phyloP scores from a whole-genome alignment of 176 grass and related monocot species.

The Poa annua region DNA sequence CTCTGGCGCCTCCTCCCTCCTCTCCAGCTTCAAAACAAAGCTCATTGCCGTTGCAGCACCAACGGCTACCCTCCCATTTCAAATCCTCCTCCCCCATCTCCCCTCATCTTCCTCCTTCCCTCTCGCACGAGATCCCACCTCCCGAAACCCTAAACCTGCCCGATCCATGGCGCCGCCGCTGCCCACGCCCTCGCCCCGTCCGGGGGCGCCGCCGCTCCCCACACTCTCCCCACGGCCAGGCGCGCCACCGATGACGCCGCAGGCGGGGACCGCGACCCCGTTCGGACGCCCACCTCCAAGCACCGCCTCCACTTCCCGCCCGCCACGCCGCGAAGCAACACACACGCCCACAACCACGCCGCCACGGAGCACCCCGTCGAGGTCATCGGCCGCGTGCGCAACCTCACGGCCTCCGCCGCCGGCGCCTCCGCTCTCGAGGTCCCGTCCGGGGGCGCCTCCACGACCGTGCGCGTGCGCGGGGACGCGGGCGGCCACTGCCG shows the following conservation, averaged over 20 bases:
- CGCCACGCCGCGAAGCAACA: slow-evolving; percentile 40
- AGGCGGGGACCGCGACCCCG: slow-evolving; percentile 40
- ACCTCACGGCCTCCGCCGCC: slow-evolving; percentile 48
- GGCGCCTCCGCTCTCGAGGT: slow-evolving; percentile 58
- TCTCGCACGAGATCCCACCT: neutral
- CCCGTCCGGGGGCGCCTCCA: slow-evolving; percentile 30
- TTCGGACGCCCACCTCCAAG: slow-evolving; percentile 62
- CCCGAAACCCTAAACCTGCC: too few species aligned
- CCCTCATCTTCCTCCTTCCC: neutral
- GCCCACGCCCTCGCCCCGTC: neutral
- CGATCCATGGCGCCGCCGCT: too few species aligned
- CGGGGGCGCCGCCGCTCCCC: slow-evolving; percentile 16
- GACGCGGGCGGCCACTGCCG: slow-evolving; percentile 64
- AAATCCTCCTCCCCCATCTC: neutral
- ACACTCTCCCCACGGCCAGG: slow-evolving; percentile 49
- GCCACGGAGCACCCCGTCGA: slow-evolving; percentile 90
- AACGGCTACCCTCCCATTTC: slow-evolving; percentile 41
- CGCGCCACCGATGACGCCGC: slow-evolving; percentile 30
- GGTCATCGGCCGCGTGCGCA: slow-evolving; percentile 79
- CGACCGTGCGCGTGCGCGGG: slow-evolving; percentile 66
- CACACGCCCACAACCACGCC: neutral
- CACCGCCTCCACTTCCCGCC: slow-evolving; percentile 78
- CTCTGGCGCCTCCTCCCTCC: neutral
- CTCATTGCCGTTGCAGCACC: slow-evolving; percentile 44
- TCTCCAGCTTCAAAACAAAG: slow-evolving; percentile 56